These are phyloP conservation scores for Calamus simplicifolius DNA, from an alignment of 176 grass and related monocot genomes.

Conservation along the genomic window DNA sequence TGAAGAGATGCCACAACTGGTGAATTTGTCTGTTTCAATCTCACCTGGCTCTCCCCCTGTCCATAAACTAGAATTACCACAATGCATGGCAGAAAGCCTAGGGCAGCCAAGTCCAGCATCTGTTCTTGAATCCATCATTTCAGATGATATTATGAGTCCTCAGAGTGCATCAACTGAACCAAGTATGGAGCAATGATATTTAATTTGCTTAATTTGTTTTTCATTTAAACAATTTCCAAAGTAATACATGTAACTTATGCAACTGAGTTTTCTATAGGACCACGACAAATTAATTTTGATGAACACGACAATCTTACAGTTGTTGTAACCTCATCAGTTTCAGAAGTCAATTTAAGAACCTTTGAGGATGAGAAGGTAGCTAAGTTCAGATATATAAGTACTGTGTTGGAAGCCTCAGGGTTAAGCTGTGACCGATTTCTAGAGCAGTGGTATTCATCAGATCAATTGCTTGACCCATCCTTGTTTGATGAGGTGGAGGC, in stretches of 20 bases:
- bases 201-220: not conserved
- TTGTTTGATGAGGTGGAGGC: slow-evolving; percentile 68
- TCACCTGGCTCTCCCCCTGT: slow-evolving; percentile 7
- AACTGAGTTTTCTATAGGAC: slow-evolving; percentile 47
- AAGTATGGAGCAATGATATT: slow-evolving; percentile 21
- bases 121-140: slow-evolving; percentile 35
- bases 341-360: slow-evolving; percentile 15
- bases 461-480: slow-evolving; percentile 43
- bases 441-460: slow-evolving; percentile 45
- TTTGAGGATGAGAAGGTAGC: slow-evolving; percentile 36
- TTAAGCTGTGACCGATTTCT: slow-evolving; percentile 23
- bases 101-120: slow-evolving; percentile 45
- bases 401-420: slow-evolving; percentile 50
- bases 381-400: slow-evolving; percentile 39
- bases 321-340: slow-evolving; percentile 17
- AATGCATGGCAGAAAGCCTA: slow-evolving; percentile 37
- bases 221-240: not conserved
- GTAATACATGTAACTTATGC: slow-evolving; percentile 24
- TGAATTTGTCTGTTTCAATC: slow-evolving; percentile 33
- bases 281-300: slow-evolving; percentile 42
- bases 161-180: slow-evolving; percentile 29
- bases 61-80: not conserved
- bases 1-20: slow-evolving; percentile 24
- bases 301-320: slow-evolving; percentile 23
- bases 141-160: slow-evolving; percentile 34